phyloP scores from a whole-genome alignment of 371 early-diverging fungal species.

The Mycotypha africana region DNA sequence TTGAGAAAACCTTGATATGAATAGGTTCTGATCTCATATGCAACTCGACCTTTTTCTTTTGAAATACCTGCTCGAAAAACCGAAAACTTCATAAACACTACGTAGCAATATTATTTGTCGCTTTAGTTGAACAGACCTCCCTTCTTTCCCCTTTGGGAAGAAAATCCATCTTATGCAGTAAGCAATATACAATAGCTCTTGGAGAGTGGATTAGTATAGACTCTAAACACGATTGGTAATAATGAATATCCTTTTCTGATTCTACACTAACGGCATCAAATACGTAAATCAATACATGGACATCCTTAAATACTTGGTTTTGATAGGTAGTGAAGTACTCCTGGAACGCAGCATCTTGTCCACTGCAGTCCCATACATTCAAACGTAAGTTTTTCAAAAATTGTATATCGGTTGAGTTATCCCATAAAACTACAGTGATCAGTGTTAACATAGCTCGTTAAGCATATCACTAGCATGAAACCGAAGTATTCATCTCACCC shows the following conservation, averaged over 20 bases:
- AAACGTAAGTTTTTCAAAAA: constrained; percentile 90
- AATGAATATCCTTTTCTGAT: constrained; percentile 81
- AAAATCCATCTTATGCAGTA: constrained; percentile 96
- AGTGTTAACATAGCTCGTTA: not conserved
- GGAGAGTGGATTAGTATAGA: constrained; percentile 76
- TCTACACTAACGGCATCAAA: constrained; percentile 93
- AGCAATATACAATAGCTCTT: constrained; percentile 88
- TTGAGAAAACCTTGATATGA: constrained; percentile 72
- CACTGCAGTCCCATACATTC: constrained; percentile 94
- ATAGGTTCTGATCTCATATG: constrained; percentile 67
- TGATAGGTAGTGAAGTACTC: constrained; percentile 85
- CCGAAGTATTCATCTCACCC: constrained; percentile 38
- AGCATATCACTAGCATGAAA: not conserved
- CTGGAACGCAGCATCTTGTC: constrained; percentile 93
- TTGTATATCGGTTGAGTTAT: constrained; percentile 90
- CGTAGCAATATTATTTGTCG: no score
- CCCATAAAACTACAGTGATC: constrained; percentile 77
- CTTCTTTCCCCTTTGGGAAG: constrained; percentile 75
- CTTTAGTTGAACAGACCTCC: no score
- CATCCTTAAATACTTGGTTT: constrained; percentile 92
- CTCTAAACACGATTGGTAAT: constrained; percentile 84
- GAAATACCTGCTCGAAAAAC: constrained; percentile 72
- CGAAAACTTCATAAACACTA: no score
- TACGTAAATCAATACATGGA: constrained; percentile 94
- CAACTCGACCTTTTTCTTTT: constrained; percentile 64